Evolutionary conservation across 164 flowering plant species (phyloP).

Genomic region (Kalanchoe fedtschenkoi): DNA sequence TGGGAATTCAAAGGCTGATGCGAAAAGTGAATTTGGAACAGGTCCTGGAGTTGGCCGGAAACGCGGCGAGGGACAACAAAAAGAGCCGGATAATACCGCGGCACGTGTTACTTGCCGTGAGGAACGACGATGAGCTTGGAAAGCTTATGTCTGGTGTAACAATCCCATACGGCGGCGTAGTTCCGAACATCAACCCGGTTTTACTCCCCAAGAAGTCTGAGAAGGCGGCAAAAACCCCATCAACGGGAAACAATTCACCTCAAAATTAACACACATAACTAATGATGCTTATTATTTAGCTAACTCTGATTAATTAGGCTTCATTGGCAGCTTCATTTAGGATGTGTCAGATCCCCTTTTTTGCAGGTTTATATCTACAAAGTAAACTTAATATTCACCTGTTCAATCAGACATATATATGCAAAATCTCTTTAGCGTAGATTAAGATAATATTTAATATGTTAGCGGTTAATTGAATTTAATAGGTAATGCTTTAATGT

Average conservation of each 20-base stretch:
- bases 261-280: background rate
- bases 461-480: too few relatives aligned
- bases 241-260: background rate
- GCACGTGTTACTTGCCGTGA: slow-evolving; percentile 56
- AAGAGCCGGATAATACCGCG: slow-evolving; percentile 61
- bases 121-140: slow-evolving; percentile 74
- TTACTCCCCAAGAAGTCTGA: slow-evolving; percentile 55
- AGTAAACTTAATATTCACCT: too few relatives aligned
- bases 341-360: too few relatives aligned
- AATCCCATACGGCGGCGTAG: slow-evolving; percentile 62
- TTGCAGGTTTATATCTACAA: too few relatives aligned
- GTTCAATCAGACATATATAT: too few relatives aligned
- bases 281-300: too few relatives aligned
- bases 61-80: slow-evolving; percentile 72
- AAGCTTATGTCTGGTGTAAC: slow-evolving; percentile 59
- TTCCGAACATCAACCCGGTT: slow-evolving; percentile 64
- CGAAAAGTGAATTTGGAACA: slow-evolving; percentile 8
- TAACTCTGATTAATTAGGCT: too few relatives aligned
- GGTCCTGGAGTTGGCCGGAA: slow-evolving; percentile 79
- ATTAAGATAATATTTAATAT: too few relatives aligned
- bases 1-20: background rate
- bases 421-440: too few relatives aligned
- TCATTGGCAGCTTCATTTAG: too few relatives aligned
- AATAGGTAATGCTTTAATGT: too few relatives aligned
- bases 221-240: slow-evolving; percentile 17